Evolutionary conservation across 768 basidiomycete genomes (phyloP).

Genomic region (Rhizopogon vinicolor): DNA sequence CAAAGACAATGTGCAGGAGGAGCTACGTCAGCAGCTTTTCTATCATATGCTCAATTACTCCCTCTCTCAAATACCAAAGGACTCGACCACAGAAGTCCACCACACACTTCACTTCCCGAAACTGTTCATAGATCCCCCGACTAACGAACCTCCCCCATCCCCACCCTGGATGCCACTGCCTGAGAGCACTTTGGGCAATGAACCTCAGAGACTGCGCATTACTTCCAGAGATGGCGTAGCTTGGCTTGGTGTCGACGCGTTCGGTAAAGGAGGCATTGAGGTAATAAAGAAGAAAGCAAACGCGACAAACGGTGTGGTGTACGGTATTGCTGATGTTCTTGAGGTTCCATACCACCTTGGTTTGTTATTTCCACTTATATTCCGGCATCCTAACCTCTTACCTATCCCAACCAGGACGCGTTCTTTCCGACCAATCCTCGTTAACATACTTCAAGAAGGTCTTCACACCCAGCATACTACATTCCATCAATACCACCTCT

Average conservation of each 20-base stretch:
- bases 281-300: slow-evolving; percentile 52
- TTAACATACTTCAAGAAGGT: slow-evolving; percentile 75
- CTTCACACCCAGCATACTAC: slow-evolving; percentile 53
- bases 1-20: slow-evolving; percentile 78
- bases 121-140: slow-evolving; percentile 51
- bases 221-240: slow-evolving; percentile 42
- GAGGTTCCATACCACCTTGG: slow-evolving; percentile 71
- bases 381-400: background rate
- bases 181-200: slow-evolving; percentile 73
- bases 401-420: slow-evolving; percentile 40
- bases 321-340: slow-evolving; percentile 73
- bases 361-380: slow-evolving; percentile 30
- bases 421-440: slow-evolving; percentile 53
- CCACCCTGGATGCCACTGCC: slow-evolving; percentile 87
- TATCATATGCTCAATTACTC: slow-evolving; percentile 92
- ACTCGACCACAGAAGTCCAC: slow-evolving; percentile 34
- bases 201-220: slow-evolving; percentile 78
- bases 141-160: slow-evolving; percentile 61
- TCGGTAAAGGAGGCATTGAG: slow-evolving; percentile 68
- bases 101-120: slow-evolving; percentile 74
- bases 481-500: slow-evolving; percentile 58
- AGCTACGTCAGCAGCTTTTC: slow-evolving; percentile 85
- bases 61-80: slow-evolving; percentile 41
- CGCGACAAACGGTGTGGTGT: slow-evolving; percentile 72
- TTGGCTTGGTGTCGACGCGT: slow-evolving; percentile 72